Percentiles rank a stretch among this genome's conserved stretches.
Conservation (phyloP, 2,329 filamentous ascomycete species). For the Fusarium sp. region DNA sequence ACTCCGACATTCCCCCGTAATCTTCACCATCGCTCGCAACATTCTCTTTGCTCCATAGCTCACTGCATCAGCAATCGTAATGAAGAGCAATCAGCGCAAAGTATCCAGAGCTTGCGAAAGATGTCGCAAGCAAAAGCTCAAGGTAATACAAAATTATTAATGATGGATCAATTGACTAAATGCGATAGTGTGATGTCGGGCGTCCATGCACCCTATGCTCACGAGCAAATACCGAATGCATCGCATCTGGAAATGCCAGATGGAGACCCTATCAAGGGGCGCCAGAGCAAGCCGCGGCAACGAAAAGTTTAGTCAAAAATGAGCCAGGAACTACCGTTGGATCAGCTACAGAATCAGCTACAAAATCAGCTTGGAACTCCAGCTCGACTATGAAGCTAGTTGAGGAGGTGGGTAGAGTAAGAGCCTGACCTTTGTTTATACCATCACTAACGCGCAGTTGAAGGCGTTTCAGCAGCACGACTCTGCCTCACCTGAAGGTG, state of each 20-base stretch:
- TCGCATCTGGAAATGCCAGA: not conserved
- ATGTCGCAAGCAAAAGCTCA: conserved; percentile 15
- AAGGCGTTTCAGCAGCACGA: not conserved
- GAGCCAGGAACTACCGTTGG: not conserved
- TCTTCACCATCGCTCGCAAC: too few relatives aligned
- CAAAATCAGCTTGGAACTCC: not conserved
- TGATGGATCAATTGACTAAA: too few relatives aligned
- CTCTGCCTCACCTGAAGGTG: accelerated
- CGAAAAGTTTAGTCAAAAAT: accelerated
- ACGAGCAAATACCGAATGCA: not conserved
- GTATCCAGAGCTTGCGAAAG: not conserved
- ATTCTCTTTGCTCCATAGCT: accelerated
- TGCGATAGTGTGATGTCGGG: not conserved
- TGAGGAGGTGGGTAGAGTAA: not conserved
- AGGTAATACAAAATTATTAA: not conserved
- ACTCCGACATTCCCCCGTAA: accelerated
- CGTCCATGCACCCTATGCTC: not conserved
- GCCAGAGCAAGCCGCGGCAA: accelerated
- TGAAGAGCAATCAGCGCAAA: not conserved
- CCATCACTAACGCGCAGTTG: accelerated
- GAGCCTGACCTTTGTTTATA: accelerated
- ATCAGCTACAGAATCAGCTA: not conserved
- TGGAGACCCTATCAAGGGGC: accelerated
- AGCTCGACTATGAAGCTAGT: conserved; percentile 19
- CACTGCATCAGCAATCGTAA: not conserved